Conservation (phyloP, 169 alveolate genomes). For the Plasmodium vivax region DNA sequence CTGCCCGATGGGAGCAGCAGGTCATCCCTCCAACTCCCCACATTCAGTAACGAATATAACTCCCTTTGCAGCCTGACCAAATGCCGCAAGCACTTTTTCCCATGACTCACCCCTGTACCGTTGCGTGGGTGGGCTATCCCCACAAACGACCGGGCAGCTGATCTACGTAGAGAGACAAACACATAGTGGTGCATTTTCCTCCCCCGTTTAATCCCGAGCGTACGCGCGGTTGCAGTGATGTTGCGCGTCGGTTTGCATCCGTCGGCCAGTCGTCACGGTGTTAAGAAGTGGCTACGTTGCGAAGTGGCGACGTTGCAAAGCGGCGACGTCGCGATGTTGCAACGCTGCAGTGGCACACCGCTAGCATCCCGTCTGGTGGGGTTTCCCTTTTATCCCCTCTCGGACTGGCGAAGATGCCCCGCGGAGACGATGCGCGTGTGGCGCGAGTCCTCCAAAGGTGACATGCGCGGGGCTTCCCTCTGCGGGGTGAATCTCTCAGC, state of each 20-base stretch:
- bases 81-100: background rate
- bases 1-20: background rate
- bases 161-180: background rate
- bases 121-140: background rate
- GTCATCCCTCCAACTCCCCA: background rate
- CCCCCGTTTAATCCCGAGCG: background rate
- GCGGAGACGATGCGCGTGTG: background rate
- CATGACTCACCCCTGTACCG: background rate
- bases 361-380: background rate
- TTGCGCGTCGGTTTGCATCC: background rate
- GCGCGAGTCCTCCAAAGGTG: background rate
- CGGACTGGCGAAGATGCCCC: background rate
- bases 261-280: too few relatives aligned
- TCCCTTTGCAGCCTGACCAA: background rate
- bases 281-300: too few relatives aligned
- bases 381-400: background rate
- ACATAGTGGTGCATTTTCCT: background rate
- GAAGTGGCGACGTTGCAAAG: too few relatives aligned
- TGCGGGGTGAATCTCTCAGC: background rate
- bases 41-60: background rate
- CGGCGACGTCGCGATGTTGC: background rate
- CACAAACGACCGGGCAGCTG: background rate
- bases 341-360: background rate
- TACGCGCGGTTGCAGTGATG: background rate
- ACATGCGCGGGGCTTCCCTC: background rate